Evolutionary conservation across 2,329 filamentous ascomycete genomes (phyloP).

Genomic region (Phaeosphaeria sp.): DNA sequence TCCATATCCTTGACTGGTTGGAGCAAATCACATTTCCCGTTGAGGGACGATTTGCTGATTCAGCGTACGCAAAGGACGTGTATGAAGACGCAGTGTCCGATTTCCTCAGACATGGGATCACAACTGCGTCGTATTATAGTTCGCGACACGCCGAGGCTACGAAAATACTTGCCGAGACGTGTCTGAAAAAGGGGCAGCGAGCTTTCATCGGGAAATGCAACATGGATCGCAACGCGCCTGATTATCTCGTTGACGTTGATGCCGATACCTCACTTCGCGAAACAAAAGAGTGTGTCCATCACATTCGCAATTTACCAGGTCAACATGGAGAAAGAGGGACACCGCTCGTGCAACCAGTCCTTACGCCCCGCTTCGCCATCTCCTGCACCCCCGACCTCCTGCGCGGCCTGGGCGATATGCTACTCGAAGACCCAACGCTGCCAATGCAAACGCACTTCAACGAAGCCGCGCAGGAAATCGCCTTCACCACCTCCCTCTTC

Average conservation of each 20-base stretch:
- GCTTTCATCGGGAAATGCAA: constrained; percentile 69
- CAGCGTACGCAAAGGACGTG: constrained; percentile 55
- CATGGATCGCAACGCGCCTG: constrained; percentile 61
- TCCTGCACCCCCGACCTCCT: constrained; percentile 65
- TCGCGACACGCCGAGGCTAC: constrained; percentile 65
- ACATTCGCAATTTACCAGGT: constrained; percentile 27
- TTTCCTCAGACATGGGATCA: constrained; percentile 68
- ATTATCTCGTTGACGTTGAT: constrained; percentile 36
- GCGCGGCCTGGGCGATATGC: constrained; percentile 62
- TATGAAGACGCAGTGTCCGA: constrained; percentile 56
- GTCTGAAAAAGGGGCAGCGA: constrained; percentile 61
- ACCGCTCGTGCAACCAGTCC: constrained; percentile 35
- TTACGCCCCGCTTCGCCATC: constrained; percentile 63
- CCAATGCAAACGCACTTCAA: constrained; percentile 73
- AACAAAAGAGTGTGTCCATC: constrained; percentile 34
- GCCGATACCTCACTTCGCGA: constrained; percentile 12
- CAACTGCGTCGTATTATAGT: constrained; percentile 67
- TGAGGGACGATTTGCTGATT: constrained; percentile 66
- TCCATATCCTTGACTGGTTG: constrained; percentile 61
- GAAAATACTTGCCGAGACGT: constrained; percentile 63
- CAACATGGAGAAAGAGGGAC: no score
- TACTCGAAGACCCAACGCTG: constrained; percentile 54
- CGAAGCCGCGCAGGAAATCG: constrained; percentile 67
- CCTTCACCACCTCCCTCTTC: constrained; percentile 62
- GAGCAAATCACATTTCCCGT: constrained; percentile 69